Base-by-base conservation (phyloP, 768 basidiomycete species). In the Boletus barrowsii region DNA sequence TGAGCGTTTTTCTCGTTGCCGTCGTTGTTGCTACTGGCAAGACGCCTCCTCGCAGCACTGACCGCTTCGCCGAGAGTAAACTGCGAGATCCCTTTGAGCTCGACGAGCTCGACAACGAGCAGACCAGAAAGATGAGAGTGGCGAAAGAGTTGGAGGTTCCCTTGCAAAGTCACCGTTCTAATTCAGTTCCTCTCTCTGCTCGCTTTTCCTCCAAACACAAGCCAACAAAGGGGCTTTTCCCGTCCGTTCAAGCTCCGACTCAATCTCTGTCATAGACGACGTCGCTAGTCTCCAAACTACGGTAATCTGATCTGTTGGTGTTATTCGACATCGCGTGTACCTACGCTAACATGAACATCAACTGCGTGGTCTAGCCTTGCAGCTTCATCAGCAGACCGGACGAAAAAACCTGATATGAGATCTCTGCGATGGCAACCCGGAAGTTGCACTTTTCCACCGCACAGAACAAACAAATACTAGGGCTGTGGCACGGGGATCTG, bases 161-260 rank as follows among this genome's bases (percentile, higher is more conserved):
- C 60, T 49, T 51, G 61, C 59, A 65, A 58, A 60, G 58, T 58
- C 37, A 35, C 55, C 51, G 44, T 36, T 15, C 52, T 30, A 46
- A 49, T 56, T 56, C 53, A 55, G 63, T 52, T 44, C 48, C 55
- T 49, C 51, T 49, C 55, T 33, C 55, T 56, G 50, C 51, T 56
- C 64, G 10, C 62, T 56, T 55, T 53, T 20, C 60, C 56, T 18
- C 57, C 66, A 66, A 66, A 66, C 57, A 66, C 51, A 24, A n/a
- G 40, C 58, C 65, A 66, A 66, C 63, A 66, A 68, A 63, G 53
- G 66, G 66, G 58, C 26, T 51, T 59, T 37, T 57, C 41, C 64
- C 56, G 60, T 11, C 22, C 6, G 37, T 65, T 60, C 10, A 52
- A 54, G 8, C 58, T 68, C 65, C 65, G 65, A 59, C 10, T 44